Base-by-base conservation (phyloP, 75 land plant genomes). In the Adiantum capillusveneris region DNA sequence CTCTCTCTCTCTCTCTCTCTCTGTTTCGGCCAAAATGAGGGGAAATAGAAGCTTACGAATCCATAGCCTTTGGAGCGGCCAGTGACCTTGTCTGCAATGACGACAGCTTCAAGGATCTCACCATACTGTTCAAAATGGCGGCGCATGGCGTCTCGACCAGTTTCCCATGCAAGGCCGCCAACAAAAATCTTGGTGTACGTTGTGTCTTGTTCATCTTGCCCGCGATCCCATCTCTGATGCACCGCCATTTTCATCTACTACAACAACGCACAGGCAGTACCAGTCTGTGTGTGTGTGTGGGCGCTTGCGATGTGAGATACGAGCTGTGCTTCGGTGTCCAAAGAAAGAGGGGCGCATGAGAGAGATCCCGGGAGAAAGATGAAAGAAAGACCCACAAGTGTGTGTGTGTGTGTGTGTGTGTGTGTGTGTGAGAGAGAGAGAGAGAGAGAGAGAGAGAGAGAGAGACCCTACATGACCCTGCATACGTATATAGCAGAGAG, bases 101-200 rank as follows among this genome's bases (percentile, higher is more conserved):
- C 73, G 44, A 81, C 84, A 43, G 84, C 81, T 61, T 81, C 84
- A 30, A 81, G 64, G 36, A 81, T 81, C 48, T 81, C 84, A 17
- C 84, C 84, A 64, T 67, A 81, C 74, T 81, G 84, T 66, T 77
- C 78, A 56, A 81, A 81, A 37, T 81, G 65, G 20, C 75, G 73
- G 1, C 77, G 81, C 77, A 81, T 66, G 67, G 77, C 69, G 39
- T 81, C 84, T 9, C 69, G 63, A 11, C 70, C 77, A 17, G 83
- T 81, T 65, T 81, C 83, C 83, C 83, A 81, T 21, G 83, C 83
- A 63, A 81, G 44, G n/a, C 84, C 84, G 17, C 84, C 84, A n/a
- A 81, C 84, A 42, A 81, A 81, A 13, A 81, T 81, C 63, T 81
- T 81, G 54, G 84, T 81, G 31, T 37, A 66, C 9, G 84, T 81